Evolutionary conservation across 148 eudicot species (phyloP), one percentile per base, ranked within the genome.

Genomic region (Spergularia bocconei): DNA sequence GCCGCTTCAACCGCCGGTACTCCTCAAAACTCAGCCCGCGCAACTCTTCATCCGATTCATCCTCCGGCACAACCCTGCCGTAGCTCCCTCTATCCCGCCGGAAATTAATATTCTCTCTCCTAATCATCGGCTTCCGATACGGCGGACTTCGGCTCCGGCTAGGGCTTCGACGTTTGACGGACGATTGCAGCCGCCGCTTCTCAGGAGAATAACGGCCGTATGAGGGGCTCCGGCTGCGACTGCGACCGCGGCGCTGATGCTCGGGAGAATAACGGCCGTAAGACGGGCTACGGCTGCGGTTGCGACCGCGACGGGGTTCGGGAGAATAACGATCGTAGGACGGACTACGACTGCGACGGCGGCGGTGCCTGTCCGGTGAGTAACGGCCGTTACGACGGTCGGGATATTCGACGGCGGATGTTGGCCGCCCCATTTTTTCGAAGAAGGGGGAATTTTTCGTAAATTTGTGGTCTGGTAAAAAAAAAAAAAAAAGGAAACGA

Each of bases 21-120:
- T 92, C 99, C 62, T 89, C 94, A 38, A 57, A 89, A 53, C 59
- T 63, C 84, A 91, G 61, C 14, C 92, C 96, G 80, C 81, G 83
- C 69, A 92, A 70, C 56, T 95, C 99, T 39, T 92, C 97, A 57
- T 95, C 99, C 1, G 92, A 86, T 55, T 95, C 97, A 16, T 83
- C 79, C 13, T 81, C 91, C 20, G 75, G 81, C n/a, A 67, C 70
- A 67, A 69, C 76, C 61, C 84, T 77, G 59, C 86, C 72, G 70
- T 56, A 70, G 21, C 86, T 48, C 79, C 70, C 82, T 56, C 41
- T 62, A 36, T 44, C 74, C 52, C 60, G 80, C 77, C 55, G 65
- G 5, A 15, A 25, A 48, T 67, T 75, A 4, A 75, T 70, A 39
- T 86, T 80, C 10, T 65, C 84, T 29, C 80, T 67, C 60, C 77